These are phyloP conservation scores for Moesziomyces sp. DNA, from an alignment of 1,284 basidiomycete species.

Conservation along the genomic window DNA sequence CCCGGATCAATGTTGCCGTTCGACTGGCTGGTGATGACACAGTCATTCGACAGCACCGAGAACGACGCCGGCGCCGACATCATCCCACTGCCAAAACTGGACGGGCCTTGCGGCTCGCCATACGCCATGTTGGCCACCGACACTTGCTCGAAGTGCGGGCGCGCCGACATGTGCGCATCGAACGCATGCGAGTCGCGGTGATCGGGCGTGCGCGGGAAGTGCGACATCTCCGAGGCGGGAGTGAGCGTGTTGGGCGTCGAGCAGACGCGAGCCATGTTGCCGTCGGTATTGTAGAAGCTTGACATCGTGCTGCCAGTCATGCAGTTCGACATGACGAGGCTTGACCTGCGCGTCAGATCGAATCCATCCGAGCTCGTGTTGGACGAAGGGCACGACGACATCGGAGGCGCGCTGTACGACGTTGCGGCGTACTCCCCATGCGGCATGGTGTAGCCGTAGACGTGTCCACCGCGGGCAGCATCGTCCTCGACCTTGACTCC, in stretches of 20 bases:
- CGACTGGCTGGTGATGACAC: constrained; percentile 7
- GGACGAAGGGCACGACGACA: constrained; percentile 34
- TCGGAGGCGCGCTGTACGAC: constrained; percentile 28
- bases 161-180: constrained; percentile 6
- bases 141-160: constrained; percentile 24
- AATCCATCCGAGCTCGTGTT: constrained; percentile 21
- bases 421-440: constrained; percentile 21
- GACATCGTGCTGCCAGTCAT: constrained; percentile 17
- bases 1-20: constrained; percentile 23
- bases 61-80: constrained; percentile 3
- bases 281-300: constrained; percentile 24
- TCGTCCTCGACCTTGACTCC: constrained; percentile 26
- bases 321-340: constrained; percentile 22
- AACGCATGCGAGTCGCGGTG: constrained; percentile 18
- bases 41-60: constrained; percentile 18
- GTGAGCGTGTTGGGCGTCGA: constrained; percentile 28
- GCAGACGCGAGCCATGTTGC: constrained; percentile 23
- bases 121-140: constrained; percentile 26
- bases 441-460: constrained; percentile 16
- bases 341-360: constrained; percentile 23
- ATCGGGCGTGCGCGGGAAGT: constrained; percentile 40
- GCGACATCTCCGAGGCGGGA: constrained; percentile 21
- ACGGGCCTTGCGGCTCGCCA: constrained; percentile 6
- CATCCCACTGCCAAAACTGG: constrained; percentile 11
- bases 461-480: background rate